Percentiles rank a stretch among this genome's conserved stretches.
Evolutionary conservation across 2,329 filamentous ascomycete species (phyloP).

Genomic region (Diatrype stigma): DNA sequence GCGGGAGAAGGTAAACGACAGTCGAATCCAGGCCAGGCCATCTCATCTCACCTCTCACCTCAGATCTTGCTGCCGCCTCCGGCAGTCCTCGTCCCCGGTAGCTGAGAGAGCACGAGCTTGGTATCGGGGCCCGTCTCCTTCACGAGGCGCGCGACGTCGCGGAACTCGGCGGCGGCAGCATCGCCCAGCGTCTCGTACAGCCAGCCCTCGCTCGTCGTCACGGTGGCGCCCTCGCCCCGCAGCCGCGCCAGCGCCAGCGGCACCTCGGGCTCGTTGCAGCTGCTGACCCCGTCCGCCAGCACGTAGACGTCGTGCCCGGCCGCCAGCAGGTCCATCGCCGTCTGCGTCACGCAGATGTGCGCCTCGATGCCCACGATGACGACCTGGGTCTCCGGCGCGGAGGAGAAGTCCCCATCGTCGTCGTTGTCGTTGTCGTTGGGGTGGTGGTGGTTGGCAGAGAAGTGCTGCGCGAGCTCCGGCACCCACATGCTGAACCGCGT

Average conservation of each 20-base stretch:
- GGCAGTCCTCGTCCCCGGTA: too few relatives aligned
- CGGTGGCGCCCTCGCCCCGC: constrained; percentile 67
- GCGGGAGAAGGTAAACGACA: too few relatives aligned
- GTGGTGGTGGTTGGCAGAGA: constrained; percentile 22
- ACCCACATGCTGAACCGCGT: constrained; percentile 86
- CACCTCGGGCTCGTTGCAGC: constrained; percentile 79
- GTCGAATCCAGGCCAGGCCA: too few relatives aligned
- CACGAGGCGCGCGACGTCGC: constrained; percentile 67
- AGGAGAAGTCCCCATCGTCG: constrained; percentile 16
- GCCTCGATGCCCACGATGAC: constrained; percentile 88
- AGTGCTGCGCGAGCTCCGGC: constrained; percentile 53
- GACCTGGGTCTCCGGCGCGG: constrained; percentile 47
- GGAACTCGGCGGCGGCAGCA: constrained; percentile 69
- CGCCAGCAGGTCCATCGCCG: constrained; percentile 72
- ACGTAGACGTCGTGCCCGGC: constrained; percentile 80
- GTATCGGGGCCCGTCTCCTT: constrained; percentile 73
- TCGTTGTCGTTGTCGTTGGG: constrained; percentile 22
- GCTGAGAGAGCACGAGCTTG: constrained; percentile 62
- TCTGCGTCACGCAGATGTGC: constrained; percentile 94
- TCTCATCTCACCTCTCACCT: neutral
- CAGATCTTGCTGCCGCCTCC: constrained; percentile 57
- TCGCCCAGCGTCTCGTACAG: constrained; percentile 89
- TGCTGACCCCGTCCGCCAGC: constrained; percentile 84
- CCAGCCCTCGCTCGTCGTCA: constrained; percentile 86
- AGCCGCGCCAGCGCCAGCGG: constrained; percentile 72